A percentile compares a stretch with the other conserved stretches of the same genome.
Conservation (phyloP, 2,329 filamentous ascomycete species). For the Alternaria dauci region DNA sequence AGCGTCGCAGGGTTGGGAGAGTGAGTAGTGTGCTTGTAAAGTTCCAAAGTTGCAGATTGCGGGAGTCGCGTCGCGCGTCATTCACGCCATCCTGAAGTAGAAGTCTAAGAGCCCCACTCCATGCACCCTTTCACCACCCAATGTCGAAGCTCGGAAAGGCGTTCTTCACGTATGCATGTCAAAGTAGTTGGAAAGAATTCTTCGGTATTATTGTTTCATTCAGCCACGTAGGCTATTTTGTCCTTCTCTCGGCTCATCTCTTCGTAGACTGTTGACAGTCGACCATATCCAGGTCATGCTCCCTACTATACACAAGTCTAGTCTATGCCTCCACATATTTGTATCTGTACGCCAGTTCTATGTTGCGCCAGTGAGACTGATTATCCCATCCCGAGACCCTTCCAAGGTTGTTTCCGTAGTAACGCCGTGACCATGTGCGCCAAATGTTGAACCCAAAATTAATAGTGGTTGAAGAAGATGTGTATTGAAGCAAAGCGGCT, state of each 20-base stretch:
- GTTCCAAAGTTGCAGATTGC: constrained; percentile 21
- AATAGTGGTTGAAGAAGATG: constrained; percentile 6
- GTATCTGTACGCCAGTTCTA: neutral
- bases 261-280: neutral
- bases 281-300: neutral
- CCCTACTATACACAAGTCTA: neutral
- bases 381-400: neutral
- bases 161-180: neutral
- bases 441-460: constrained; percentile 11
- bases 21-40: constrained; percentile 4
- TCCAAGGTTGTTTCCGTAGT: neutral
- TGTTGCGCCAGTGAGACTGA: constrained; percentile 13
- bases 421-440: constrained; percentile 15
- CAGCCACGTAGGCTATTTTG: neutral
- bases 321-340: constrained; percentile 2
- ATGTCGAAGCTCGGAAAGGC: neutral
- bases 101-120: constrained; percentile 20
- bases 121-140: neutral
- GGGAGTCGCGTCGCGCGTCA: constrained; percentile 31
- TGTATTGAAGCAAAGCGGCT: neutral
- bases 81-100: constrained; percentile 29
- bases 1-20: neutral
- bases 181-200: neutral
- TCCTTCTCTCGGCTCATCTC: neutral
- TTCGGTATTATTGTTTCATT: neutral